These are phyloP conservation scores for Grammothele lineata DNA, from an alignment of 768 basidiomycete species.

Conservation along the genomic window DNA sequence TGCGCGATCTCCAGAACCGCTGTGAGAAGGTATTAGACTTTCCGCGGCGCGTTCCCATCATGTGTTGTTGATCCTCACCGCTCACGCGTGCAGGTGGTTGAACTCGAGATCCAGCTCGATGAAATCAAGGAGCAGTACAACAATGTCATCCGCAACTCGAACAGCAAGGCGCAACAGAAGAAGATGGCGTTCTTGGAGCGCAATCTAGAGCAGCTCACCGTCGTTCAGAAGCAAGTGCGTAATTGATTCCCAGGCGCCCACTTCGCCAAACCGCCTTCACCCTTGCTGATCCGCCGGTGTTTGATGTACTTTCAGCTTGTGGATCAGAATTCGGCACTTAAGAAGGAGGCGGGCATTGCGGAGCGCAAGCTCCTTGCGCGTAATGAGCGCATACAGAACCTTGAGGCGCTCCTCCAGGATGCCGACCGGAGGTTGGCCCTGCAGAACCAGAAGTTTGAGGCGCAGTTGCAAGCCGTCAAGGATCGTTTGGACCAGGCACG, in stretches of 20 bases:
- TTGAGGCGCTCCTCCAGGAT: slow-evolving; percentile 89
- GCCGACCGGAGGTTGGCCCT: slow-evolving; percentile 89
- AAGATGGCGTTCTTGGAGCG: slow-evolving; percentile 99
- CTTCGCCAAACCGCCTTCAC: too few species aligned
- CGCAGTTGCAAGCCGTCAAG: slow-evolving; percentile 86
- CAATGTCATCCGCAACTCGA: slow-evolving; percentile 96
- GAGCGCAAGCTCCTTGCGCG: slow-evolving; percentile 95
- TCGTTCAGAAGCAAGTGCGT: slow-evolving; percentile 93
- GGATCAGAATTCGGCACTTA: slow-evolving; percentile 94
- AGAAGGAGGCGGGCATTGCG: slow-evolving; percentile 96
- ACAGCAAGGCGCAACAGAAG: slow-evolving; percentile 97
- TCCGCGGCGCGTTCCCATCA: not conserved
- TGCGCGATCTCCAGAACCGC: slow-evolving; percentile 98
- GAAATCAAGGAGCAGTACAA: slow-evolving; percentile 99
- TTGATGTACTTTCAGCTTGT: slow-evolving; percentile 61
- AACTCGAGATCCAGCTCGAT: slow-evolving; percentile 97
- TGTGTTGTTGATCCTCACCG: slow-evolving; percentile 11
- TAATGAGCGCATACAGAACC: slow-evolving; percentile 96
- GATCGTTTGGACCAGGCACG: slow-evolving; percentile 90
- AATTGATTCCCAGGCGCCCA: too few species aligned
- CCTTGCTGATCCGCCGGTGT: slow-evolving; percentile 16
- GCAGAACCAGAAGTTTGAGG: slow-evolving; percentile 95
- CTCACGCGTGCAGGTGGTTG: slow-evolving; percentile 72
- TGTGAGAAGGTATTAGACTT: slow-evolving; percentile 81
- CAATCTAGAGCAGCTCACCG: slow-evolving; percentile 90